These are phyloP conservation scores for Mycotypha africana DNA, from an alignment of 371 early-diverging fungal species.

Conservation along the genomic window DNA sequence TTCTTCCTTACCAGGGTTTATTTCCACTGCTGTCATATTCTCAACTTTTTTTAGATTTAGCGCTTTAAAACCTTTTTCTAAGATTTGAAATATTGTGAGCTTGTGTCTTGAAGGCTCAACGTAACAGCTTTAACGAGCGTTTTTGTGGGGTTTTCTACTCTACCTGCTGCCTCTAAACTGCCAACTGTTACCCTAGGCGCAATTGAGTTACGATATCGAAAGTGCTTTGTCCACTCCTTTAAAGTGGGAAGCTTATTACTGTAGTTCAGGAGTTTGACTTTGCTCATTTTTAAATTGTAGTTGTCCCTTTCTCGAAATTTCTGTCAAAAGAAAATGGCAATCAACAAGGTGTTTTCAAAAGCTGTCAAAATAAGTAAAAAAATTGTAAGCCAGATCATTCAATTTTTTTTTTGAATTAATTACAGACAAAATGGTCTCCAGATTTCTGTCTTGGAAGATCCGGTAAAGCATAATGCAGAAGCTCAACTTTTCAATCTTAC, in stretches of 20 bases:
- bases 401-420: no score
- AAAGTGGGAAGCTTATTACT: background rate
- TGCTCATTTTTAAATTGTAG: no score
- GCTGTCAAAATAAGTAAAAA: no score
- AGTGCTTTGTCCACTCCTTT: background rate
- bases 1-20: conserved; percentile 34
- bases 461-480: no score
- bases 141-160: background rate
- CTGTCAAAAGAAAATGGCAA: no score
- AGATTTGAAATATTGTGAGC: background rate
- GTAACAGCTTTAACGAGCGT: no score
- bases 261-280: background rate
- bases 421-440: no score
- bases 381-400: no score
- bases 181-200: background rate
- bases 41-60: conserved; percentile 14
- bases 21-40: conserved; percentile 32
- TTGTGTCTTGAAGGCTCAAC: background rate
- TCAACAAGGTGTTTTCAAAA: no score
- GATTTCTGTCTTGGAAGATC: no score
- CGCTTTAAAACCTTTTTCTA: conserved; percentile 1
- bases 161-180: background rate
- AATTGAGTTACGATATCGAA: background rate
- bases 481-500: no score
- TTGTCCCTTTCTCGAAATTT: no score